Evolutionary conservation across 805 yeast species (phyloP).

Genomic region (Maudiozyma serrabonitensis): DNA sequence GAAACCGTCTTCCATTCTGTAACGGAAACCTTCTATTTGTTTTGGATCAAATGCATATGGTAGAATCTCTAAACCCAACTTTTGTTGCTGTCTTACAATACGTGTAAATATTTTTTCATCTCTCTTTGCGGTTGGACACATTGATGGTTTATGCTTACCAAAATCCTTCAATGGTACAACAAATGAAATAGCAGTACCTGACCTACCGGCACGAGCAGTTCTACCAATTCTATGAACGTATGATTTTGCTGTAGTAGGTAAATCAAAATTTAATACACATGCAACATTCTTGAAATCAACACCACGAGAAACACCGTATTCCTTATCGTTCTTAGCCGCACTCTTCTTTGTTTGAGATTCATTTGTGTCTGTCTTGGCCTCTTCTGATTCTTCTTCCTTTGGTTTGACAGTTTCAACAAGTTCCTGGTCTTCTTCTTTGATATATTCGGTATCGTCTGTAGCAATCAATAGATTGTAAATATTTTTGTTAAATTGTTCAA

Average conservation of each 20-base stretch:
- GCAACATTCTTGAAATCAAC: conserved; percentile 94
- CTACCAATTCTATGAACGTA: conserved; percentile 93
- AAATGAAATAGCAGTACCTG: conserved; percentile 91
- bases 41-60: conserved; percentile 88
- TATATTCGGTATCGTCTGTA: conserved; percentile 75
- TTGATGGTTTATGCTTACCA: conserved; percentile 82
- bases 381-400: conserved; percentile 7
- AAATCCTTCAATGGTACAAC: conserved; percentile 74
- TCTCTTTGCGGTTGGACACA: conserved; percentile 55
- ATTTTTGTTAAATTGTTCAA: conserved; percentile 88
- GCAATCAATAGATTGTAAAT: conserved; percentile 84
- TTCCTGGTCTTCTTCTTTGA: conserved; percentile 40
- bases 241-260: conserved; percentile 81
- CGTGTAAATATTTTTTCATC: conserved; percentile 81
- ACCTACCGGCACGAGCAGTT: conserved; percentile 94
- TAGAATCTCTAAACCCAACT: conserved; percentile 60
- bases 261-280: conserved; percentile 89
- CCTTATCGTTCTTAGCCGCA: conserved; percentile 44
- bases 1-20: conserved; percentile 94
- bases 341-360: conserved; percentile 14
- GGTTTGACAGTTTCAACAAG: conserved; percentile 11
- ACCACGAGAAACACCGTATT: conserved; percentile 93
- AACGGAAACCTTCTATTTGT: conserved; percentile 91
- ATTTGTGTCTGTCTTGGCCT: conserved; percentile 11
- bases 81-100: conserved; percentile 66